Base-by-base conservation (phyloP, 345 rosid species). In the Ceriops decandra region DNA sequence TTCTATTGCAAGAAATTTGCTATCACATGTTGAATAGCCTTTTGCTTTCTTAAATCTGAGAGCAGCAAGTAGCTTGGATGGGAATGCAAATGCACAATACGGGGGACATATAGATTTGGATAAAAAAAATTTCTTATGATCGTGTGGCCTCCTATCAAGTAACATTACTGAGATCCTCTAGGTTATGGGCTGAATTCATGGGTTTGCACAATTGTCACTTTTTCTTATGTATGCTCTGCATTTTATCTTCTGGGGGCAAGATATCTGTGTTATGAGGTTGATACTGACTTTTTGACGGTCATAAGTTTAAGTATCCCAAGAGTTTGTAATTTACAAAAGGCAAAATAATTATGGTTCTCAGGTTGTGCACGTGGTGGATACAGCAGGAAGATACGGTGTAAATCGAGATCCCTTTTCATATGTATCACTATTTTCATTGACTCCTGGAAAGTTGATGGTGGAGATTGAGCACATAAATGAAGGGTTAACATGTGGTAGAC, bases 301-400 rank as follows among this genome's bases (percentile, higher is more conserved):
- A 28, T 15, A 22, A 49, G 51, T 64, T 28, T 64, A 42, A 72
- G 72, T 30, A 63, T 66, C 49, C 58, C 58, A 10, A 42, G 17
- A 42, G 49, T 13, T 13, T 42, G 15, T 38, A 8, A 38, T 42
- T 42, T 42, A 42, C 16, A 42, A 57, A 32, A 38, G 32, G 57
- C 7, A 7, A 46, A 36, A 20, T 32, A n/a, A 10, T 69, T 64
- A 20, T 65, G 73, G 33, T 69, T 58, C 77, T 52, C 79, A 86
- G 98, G 93, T 93, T 61, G 97, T 95, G 71, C 99, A 91, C 74
- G 86, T 95, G 59, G 95, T 95, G 59, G 95, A 95, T 77, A 79
- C 95, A 62, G 84, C 82, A n/a, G 73, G 76, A 65, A 68, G 73
- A 54, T 64, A 62, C 62, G 79, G 76, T 22, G 85, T 68, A 63